These are phyloP conservation scores for Garcia nutans DNA, from an alignment of 345 rosid species.

Conservation along the genomic window DNA sequence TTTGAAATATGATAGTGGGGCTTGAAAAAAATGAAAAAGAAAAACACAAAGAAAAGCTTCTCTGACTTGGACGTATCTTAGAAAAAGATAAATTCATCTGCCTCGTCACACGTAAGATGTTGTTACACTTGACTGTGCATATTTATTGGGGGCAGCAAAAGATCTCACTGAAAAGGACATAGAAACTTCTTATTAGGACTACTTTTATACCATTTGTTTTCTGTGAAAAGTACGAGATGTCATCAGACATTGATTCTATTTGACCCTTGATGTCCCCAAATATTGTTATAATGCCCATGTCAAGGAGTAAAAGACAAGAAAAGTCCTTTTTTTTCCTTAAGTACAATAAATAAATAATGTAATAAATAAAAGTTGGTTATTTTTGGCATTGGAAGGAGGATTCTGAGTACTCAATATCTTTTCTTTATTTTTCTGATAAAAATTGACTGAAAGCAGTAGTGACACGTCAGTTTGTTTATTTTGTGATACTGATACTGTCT, in stretches of 20 bases:
- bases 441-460: slow-evolving; percentile 18
- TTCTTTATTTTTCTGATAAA: neutral
- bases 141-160: slow-evolving; percentile 23
- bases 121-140: slow-evolving; percentile 6
- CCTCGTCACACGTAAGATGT: slow-evolving; percentile 5
- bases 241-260: slow-evolving; percentile 34
- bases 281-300: neutral
- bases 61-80: neutral
- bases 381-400: slow-evolving; percentile 23
- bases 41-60: neutral
- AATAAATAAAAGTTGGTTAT: slow-evolving; percentile 17
- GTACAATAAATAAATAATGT: too few species aligned
- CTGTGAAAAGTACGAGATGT: slow-evolving; percentile 29
- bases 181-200: slow-evolving; percentile 18
- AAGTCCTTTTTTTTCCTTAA: slow-evolving; percentile 14
- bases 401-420: neutral
- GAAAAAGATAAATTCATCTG: neutral
- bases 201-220: slow-evolving; percentile 17
- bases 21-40: too few species aligned
- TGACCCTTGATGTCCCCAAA: slow-evolving; percentile 1
- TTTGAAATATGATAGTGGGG: neutral
- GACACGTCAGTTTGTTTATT: slow-evolving; percentile 24
- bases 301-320: slow-evolving; percentile 33
- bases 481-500: slow-evolving; percentile 14
- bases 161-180: slow-evolving; percentile 23